Evolutionary conservation across 495 filamentous ascomycete species (phyloP).

Genomic region (Hamigera avellanea): DNA sequence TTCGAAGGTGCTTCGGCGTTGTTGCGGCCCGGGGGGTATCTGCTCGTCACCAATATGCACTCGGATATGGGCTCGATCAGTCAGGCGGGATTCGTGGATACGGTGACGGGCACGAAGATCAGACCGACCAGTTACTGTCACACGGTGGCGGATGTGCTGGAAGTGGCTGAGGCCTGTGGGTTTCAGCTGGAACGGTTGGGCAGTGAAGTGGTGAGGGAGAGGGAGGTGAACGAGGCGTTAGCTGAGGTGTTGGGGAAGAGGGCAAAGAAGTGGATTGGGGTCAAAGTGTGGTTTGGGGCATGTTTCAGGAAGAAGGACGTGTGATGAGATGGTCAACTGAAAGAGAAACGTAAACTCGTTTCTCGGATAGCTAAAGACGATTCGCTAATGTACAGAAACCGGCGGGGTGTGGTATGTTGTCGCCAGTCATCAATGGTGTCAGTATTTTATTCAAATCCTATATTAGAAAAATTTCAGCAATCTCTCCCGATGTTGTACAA

Average conservation of each 20-base stretch:
- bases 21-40: slow-evolving; percentile 36
- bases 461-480: slow-evolving; percentile 32
- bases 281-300: slow-evolving; percentile 55
- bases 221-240: slow-evolving; percentile 38
- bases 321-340: not conserved
- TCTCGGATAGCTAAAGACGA: no score
- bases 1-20: slow-evolving; percentile 40
- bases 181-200: slow-evolving; percentile 32
- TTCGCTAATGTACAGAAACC: slow-evolving; percentile 5
- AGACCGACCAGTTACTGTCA: slow-evolving; percentile 51
- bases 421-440: slow-evolving; percentile 7
- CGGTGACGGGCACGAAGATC: slow-evolving; percentile 45
- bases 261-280: slow-evolving; percentile 57
- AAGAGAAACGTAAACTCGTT: not conserved
- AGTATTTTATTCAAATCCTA: not conserved
- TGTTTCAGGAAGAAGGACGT: slow-evolving; percentile 36
- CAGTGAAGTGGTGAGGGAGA: slow-evolving; percentile 23
- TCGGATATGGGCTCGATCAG: slow-evolving; percentile 51
- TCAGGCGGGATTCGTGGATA: slow-evolving; percentile 58
- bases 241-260: slow-evolving; percentile 41
- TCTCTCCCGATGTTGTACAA: slow-evolving; percentile 43
- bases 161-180: slow-evolving; percentile 39
- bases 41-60: slow-evolving; percentile 67
- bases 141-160: slow-evolving; percentile 39
- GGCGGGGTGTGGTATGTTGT: no score